Percentiles rank a stretch among this genome's conserved stretches.
phyloP scores from a whole-genome alignment of 2,329 filamentous ascomycete species.

The Alternaria sp. region DNA sequence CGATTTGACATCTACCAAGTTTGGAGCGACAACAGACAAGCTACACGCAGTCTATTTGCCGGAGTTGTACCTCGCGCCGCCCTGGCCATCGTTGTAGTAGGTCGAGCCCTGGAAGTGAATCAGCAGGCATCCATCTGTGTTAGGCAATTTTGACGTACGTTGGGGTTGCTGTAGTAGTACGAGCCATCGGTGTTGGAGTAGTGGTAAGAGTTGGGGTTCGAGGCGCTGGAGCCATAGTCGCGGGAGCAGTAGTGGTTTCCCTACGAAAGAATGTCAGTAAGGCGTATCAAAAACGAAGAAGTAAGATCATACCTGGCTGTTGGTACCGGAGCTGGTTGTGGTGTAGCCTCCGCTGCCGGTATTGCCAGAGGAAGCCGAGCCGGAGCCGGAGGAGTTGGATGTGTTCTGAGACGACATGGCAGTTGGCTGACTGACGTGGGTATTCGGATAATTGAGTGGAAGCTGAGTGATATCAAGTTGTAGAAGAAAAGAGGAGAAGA shows the following conservation, averaged over 20 bases:
- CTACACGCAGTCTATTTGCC: slow-evolving; percentile 20
- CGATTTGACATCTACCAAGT: background rate
- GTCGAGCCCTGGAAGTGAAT: slow-evolving; percentile 32
- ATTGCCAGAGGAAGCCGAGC: slow-evolving; percentile 12
- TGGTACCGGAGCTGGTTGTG: slow-evolving; percentile 49
- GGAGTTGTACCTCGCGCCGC: slow-evolving; percentile 37
- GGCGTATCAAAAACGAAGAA: background rate
- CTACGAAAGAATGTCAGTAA: slow-evolving; percentile 16
- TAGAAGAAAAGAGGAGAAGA: background rate
- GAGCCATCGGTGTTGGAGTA: slow-evolving; percentile 46
- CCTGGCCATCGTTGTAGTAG: slow-evolving; percentile 48
- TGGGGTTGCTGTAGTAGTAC: slow-evolving; percentile 50
- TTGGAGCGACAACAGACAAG: background rate
- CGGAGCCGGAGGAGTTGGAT: slow-evolving; percentile 14
- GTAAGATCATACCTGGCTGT: slow-evolving; percentile 32
- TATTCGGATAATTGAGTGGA: background rate
- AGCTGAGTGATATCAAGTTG: background rate
- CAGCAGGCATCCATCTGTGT: background rate
- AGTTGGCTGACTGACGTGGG: background rate
- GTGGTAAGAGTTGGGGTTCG: slow-evolving; percentile 49
- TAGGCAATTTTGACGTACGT: slow-evolving; percentile 1
- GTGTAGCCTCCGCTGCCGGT: slow-evolving; percentile 42
- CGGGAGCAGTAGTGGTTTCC: slow-evolving; percentile 51
- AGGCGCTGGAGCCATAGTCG: slow-evolving; percentile 45
- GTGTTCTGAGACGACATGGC: slow-evolving; percentile 1